Base-by-base conservation (phyloP, 495 filamentous ascomycete species). In the Aspergillus sclerotioniger region DNA sequence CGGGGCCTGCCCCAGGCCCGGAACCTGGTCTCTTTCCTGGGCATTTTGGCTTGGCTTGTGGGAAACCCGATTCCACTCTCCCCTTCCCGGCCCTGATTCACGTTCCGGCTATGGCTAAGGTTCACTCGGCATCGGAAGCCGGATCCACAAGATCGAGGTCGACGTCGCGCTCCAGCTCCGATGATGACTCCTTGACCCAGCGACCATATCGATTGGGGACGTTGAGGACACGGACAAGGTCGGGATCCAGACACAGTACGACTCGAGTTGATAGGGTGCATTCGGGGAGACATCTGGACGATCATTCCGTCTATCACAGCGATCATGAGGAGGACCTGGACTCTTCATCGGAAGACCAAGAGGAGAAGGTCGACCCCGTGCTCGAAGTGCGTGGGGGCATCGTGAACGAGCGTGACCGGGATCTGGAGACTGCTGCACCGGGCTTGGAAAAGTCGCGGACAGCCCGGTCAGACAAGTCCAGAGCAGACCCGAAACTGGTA, bases 281-380 rank as follows among this genome's bases (percentile, higher is more conserved):
- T 53, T 76, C 75, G 1, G 73, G 58, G 2, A 61, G 55, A 31
- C 70, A 76, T 53, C 59, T 73, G 2, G 71, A 78, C 45, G 72
- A 78, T 54, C 62, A 70, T 12, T 70, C 71, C 8, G 55, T 71
- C 3, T 78, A 77, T 45, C 71, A 75, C 55, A 67, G 65, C 41
- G 63, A 69, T 29, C 50, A 63, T 28, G 56, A 20, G 8, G 37
- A 19, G 7, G 49, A 65, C 13, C 45, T 49, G 31, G 66, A 61
- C n/a, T 31, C 46, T 8, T 21, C 28, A 8, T 0, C 13, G 16
- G 48, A 51, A 6, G 46, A 57, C 15, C 46, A 56, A 17, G 47
- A 37, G 41, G 55, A 57, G 10, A 61, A 47, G 16, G 32, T 46
- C 10, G 62, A 67, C 2, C 51, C 63, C 3, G 61, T 60, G 1